Conservation (phyloP, 805 yeast species). For the Crinitomyces ghanaensis region DNA sequence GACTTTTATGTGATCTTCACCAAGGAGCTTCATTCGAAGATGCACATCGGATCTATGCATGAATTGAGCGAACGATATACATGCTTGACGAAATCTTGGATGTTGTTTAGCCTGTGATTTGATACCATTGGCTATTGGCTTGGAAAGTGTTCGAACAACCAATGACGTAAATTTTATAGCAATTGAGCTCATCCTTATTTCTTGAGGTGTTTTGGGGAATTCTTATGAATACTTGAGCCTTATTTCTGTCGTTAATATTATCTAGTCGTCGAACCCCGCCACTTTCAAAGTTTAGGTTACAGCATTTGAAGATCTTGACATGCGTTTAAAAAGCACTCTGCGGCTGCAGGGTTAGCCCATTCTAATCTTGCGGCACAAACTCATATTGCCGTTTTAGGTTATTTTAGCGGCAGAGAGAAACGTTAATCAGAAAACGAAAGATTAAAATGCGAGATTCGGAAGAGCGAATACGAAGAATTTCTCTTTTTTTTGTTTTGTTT, state of each 20-base stretch:
- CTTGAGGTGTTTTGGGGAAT: background rate
- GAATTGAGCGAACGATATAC: constrained; percentile 62
- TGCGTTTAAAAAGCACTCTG: too few relatives aligned
- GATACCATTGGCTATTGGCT: constrained; percentile 62
- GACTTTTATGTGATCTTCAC: constrained; percentile 41
- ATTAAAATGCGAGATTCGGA: too few relatives aligned
- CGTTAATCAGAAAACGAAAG: too few relatives aligned
- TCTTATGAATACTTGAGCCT: background rate
- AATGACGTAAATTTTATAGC: constrained; percentile 65
- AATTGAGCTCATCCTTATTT: constrained; percentile 60
- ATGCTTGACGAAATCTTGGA: constrained; percentile 45
- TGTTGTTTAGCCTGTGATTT: constrained; percentile 69
- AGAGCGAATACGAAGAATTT: too few relatives aligned
- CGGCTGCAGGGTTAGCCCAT: too few relatives aligned
- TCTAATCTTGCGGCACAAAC: too few relatives aligned
- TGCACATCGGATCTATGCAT: constrained; percentile 55
- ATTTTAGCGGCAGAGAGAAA: too few relatives aligned
- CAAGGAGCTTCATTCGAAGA: constrained; percentile 49
- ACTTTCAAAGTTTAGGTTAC: too few relatives aligned
- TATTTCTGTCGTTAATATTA: background rate
- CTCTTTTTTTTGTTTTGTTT: too few relatives aligned
- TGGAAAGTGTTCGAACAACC: constrained; percentile 62
- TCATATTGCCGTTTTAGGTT: too few relatives aligned
- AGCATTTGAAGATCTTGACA: too few relatives aligned
- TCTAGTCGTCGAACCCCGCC: background rate